Conservation (phyloP, 441 rosid species). For the Aleurites moluccanus region DNA sequence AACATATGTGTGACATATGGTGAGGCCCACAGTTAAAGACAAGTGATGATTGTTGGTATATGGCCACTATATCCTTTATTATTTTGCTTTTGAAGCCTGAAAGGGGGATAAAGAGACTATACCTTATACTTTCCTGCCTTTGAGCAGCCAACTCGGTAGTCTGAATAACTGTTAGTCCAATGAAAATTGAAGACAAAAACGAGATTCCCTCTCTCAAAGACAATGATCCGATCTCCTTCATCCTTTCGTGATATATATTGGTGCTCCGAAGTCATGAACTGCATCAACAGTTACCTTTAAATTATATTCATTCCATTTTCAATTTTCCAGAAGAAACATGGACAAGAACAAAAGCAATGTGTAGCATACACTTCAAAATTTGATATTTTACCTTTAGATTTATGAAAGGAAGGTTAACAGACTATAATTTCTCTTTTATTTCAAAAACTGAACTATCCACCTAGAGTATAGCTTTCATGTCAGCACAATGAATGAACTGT, state of each 20-base stretch:
- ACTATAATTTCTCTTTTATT: too few species aligned
- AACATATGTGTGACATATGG: background rate
- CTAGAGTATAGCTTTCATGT: background rate
- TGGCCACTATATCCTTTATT: background rate
- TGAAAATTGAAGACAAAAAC: conserved; percentile 93
- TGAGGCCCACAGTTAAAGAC: background rate
- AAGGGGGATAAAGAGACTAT: conserved; percentile 16
- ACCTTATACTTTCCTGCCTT: conserved; percentile 97
- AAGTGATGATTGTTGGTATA: background rate
- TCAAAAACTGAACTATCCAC: background rate
- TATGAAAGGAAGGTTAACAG: too few species aligned
- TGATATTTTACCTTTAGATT: too few species aligned
- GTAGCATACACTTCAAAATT: too few species aligned
- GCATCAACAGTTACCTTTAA: conserved; percentile 29
- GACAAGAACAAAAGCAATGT: too few species aligned
- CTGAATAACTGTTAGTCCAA: conserved; percentile 84
- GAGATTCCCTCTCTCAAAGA: conserved; percentile 82
- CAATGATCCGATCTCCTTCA: conserved; percentile 79
- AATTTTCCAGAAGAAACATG: background rate
- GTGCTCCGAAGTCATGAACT: conserved; percentile 97
- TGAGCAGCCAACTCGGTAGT: conserved; percentile 83
- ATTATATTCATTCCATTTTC: conserved; percentile 12
- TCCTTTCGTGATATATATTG: conserved; percentile 84
- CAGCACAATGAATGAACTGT: background rate
- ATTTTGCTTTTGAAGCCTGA: conserved; percentile 6